phyloP scores from a whole-genome alignment of 2,329 filamentous ascomycete species.

The Scytalidium lignicola region DNA sequence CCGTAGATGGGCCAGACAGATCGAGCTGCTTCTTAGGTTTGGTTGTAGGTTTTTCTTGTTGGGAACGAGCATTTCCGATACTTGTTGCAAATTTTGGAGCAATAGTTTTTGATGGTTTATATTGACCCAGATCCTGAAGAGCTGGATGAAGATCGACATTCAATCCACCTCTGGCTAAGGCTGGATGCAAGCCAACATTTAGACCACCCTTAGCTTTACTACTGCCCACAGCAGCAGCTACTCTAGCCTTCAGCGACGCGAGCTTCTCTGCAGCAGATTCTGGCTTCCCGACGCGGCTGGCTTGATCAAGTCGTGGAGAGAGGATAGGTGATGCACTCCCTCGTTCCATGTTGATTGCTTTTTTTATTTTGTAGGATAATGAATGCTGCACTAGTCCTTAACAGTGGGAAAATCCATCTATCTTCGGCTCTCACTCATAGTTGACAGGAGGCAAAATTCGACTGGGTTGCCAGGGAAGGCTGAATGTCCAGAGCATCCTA shows the following conservation, averaged over 20 bases:
- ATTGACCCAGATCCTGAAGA: slow-evolving; percentile 52
- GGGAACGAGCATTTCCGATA: slow-evolving; percentile 33
- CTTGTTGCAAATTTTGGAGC: slow-evolving; percentile 33
- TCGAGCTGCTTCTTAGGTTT: slow-evolving; percentile 47
- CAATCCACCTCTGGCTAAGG: slow-evolving; percentile 35
- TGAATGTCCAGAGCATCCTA: too few relatives aligned
- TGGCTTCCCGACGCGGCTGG: slow-evolving; percentile 49
- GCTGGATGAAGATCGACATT: slow-evolving; percentile 54
- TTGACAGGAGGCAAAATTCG: too few relatives aligned
- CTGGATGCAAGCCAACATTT: slow-evolving; percentile 34
- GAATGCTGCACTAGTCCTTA: background rate
- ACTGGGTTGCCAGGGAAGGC: too few relatives aligned
- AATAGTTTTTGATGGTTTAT: slow-evolving; percentile 35
- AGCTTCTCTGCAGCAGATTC: slow-evolving; percentile 60
- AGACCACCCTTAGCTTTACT: slow-evolving; percentile 40
- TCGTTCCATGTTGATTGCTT: slow-evolving; percentile 44
- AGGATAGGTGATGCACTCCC: slow-evolving; percentile 43
- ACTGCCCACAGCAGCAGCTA: slow-evolving; percentile 65
- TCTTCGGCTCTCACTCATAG: background rate
- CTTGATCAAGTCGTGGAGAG: slow-evolving; percentile 50
- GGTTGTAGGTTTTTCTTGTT: slow-evolving; percentile 34
- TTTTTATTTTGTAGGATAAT: background rate
- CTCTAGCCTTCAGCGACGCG: slow-evolving; percentile 73
- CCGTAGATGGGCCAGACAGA: slow-evolving; percentile 50
- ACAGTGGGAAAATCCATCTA: background rate